phyloP scores from a whole-genome alignment of 2,329 filamentous ascomycete genomes.

The Scedosporium aurantiacum region DNA sequence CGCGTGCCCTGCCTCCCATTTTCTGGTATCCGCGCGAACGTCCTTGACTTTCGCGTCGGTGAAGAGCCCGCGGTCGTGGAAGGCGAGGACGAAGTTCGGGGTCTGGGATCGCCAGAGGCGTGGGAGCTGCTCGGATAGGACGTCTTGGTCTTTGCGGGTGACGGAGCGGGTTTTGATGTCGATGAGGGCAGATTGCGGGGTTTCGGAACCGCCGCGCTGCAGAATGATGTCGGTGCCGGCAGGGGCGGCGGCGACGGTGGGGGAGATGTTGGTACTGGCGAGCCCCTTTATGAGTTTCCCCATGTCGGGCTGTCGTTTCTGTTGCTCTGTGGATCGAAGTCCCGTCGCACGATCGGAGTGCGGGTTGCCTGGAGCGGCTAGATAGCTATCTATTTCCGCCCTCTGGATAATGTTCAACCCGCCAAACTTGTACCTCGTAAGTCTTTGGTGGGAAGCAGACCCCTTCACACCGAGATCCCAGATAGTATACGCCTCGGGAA shows the following conservation, averaged over 20 bases:
- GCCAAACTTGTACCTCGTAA: slow-evolving; percentile 48
- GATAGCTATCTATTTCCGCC: slow-evolving; percentile 47
- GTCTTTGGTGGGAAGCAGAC: slow-evolving; percentile 50
- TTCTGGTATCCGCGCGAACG: slow-evolving; percentile 17
- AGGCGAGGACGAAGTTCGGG: slow-evolving; percentile 28
- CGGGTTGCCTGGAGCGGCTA: slow-evolving; percentile 7
- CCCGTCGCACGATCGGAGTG: not conserved
- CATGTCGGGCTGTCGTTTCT: too few species aligned
- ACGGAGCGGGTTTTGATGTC: slow-evolving; percentile 33
- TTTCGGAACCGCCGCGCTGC: slow-evolving; percentile 13
- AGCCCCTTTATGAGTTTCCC: not conserved
- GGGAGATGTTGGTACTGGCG: not conserved
- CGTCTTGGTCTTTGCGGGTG: slow-evolving; percentile 15
- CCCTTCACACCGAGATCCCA: slow-evolving; percentile 44
- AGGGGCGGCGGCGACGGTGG: not conserved
- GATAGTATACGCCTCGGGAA: slow-evolving; percentile 54
- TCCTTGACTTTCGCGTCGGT: slow-evolving; percentile 22
- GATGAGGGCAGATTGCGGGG: slow-evolving; percentile 24
- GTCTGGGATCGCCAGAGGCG: slow-evolving; percentile 30
- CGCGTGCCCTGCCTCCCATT: slow-evolving; percentile 25
- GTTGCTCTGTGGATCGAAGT: not conserved
- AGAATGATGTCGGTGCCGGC: not conserved
- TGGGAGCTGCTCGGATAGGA: slow-evolving; percentile 25
- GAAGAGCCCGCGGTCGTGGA: slow-evolving; percentile 25
- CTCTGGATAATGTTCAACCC: slow-evolving; percentile 39